Base-by-base conservation (phyloP, 257 asterid species). In the Solanum virginianum region DNA sequence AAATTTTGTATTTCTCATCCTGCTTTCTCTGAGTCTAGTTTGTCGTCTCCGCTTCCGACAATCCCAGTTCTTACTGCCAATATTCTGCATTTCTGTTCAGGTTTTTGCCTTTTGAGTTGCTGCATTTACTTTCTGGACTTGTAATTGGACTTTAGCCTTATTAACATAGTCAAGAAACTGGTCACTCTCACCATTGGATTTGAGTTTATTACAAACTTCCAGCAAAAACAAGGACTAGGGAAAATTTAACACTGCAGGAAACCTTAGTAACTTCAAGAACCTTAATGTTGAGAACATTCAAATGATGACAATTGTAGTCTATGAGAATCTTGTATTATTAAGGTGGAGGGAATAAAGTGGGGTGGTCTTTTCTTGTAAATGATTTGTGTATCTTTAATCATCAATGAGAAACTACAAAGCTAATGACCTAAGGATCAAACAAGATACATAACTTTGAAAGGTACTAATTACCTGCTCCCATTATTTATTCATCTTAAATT, bases 251-350 rank as follows among this genome's bases (percentile, higher is more conserved):
- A 85, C 92, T 1, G 77, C 90, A 6, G 60, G 97, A 60, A 92
- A 89, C 63, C 89, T 81, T 12, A 91, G 96, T 87, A 91, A 94
- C 80, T 92, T 88, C 91, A 91, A 88, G 90, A 94, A 92, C 83
- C 96, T 91, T 36, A 87, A 90, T 6, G 85, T 88, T 7, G 94
- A 94, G 62, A 94, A 94, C 86, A 84, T 94, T 65, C 97, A 94
- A 85, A 93, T 88, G 39, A 57, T 18, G 63, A 20, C 26, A 57
- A 57, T 18, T 57, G 63, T 20, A 57, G 26, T 57, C 63, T 57
- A 57, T 57, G 24, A 18, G 65, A 57, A 3, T 57, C 1, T 20
- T 57, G 26, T 57, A 0, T 57, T 20, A 57, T 57, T 57, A 57
- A 8, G 26, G 13, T 8, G 24, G 65, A 20, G 26, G 65, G 65